Evolutionary conservation across 192 early-diverging fungal genomes (phyloP), one percentile per base, ranked within the genome.

Genomic region (Fimicolochytrium jonesii): DNA sequence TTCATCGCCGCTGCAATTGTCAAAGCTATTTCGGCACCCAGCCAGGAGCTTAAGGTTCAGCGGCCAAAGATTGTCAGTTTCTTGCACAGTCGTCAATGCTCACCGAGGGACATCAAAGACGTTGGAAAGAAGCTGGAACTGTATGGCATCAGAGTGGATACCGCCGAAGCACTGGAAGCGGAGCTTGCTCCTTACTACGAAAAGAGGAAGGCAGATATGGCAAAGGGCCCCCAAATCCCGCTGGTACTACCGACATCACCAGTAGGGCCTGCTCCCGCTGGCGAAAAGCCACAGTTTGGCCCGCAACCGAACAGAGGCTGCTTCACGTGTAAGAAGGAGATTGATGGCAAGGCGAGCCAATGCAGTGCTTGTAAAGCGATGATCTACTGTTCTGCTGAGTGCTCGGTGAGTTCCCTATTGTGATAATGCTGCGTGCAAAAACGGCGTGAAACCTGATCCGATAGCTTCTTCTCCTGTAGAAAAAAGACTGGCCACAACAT

Each of bases 291-390:
- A 9, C 42, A 58, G 43, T 59, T 69, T 30, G 57, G 59, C n/a
- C 42, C 67, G 13, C 22, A 39, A 15, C 78, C 78, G n/a, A 48
- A 56, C 46, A 58, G 78, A 11, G 72, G 61, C 13, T 81, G 79
- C 39, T 73, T 75, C 49, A 67, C 68, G 26, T 81, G 79, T 63
- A 69, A 73, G 42, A 61, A 81, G 54, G 79, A 81, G 3, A 78
- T 81, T 35, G 60, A 60, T n/a, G 68, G 57, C 26, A 81, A 81
- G 61, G 58, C 72, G 18, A 77, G 69, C 60, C 79, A 81, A 50
- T 81, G 79, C 64, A 69, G 68, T 48, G 79, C 76, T 46, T 81
- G 79, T 46, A 81, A 76, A 51, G 74, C 73, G n/a, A 64, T 81
- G 33, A 81, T 81, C 35, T 81, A 78, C 56, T 77, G 76, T 56